Conservation (phyloP, 1,284 basidiomycete species). For the Fomitopsis schrenkii region DNA sequence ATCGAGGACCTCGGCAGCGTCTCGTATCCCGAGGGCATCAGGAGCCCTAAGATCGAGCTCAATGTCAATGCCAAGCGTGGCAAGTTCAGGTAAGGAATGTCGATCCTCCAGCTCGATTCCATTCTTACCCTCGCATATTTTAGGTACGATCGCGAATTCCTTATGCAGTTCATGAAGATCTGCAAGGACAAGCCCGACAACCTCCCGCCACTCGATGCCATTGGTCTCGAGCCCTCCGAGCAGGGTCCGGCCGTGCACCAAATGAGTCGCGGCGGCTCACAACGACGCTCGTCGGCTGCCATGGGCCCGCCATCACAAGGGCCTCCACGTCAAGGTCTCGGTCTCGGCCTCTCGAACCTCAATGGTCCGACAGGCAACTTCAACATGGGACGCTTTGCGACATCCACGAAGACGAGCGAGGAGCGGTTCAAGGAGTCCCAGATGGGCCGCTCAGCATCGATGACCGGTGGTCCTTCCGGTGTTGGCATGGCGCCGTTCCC, state of each 20-base stretch:
- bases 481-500: constrained; percentile 33
- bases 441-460: constrained; percentile 28
- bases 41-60: constrained; percentile 82
- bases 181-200: constrained; percentile 94
- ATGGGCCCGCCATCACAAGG: constrained; percentile 29
- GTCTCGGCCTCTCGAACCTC: constrained; percentile 50
- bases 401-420: constrained; percentile 64
- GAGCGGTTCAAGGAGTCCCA: constrained; percentile 61
- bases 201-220: constrained; percentile 86
- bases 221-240: constrained; percentile 83
- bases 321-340: constrained; percentile 42
- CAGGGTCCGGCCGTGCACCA: constrained; percentile 33
- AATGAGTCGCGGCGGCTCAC: constrained; percentile 61
- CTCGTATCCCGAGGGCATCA: constrained; percentile 81
- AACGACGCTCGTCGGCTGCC: constrained; percentile 46
- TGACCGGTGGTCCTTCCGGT: constrained; percentile 33
- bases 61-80: constrained; percentile 83
- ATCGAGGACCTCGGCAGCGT: constrained; percentile 84
- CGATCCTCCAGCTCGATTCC: constrained; percentile 4
- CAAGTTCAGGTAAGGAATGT: constrained; percentile 70
- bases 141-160: constrained; percentile 96
- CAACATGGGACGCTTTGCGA: constrained; percentile 75
- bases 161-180: constrained; percentile 94
- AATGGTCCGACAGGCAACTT: constrained; percentile 38
- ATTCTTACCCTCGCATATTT: neutral